phyloP scores from a whole-genome alignment of 495 filamentous ascomycete genomes.

The Hypoxylon fuscum region DNA sequence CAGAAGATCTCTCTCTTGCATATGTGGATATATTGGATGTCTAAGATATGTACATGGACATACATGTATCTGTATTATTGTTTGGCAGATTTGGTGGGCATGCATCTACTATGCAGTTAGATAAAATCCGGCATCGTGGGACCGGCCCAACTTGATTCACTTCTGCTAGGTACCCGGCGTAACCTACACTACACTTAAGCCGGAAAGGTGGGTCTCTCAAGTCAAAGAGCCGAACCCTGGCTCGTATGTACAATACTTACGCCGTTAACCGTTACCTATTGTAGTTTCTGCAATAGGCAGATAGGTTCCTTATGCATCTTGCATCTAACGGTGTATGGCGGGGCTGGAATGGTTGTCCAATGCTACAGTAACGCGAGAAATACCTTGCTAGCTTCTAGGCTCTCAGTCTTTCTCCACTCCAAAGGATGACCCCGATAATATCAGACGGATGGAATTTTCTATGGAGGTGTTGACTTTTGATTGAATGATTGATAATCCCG shows the following conservation, averaged over 20 bases:
- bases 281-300: too few species aligned
- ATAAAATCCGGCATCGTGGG: constrained; percentile 18
- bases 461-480: background rate
- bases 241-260: too few species aligned
- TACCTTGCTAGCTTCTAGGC: constrained; percentile 2
- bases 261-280: too few species aligned
- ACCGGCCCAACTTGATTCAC: constrained; percentile 2
- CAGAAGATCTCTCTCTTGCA: too few species aligned
- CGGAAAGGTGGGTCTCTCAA: background rate
- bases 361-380: constrained; percentile 22
- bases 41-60: too few species aligned
- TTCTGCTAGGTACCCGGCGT: too few species aligned
- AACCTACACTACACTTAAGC: background rate
- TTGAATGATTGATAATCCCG: constrained; percentile 28
- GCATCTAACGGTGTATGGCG: constrained; percentile 11
- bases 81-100: too few species aligned
- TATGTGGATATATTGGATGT: too few species aligned
- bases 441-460: background rate
- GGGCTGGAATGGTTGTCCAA: constrained; percentile 9
- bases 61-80: too few species aligned
- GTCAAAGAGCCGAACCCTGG: too few species aligned
- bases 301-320: too few species aligned
- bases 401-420: constrained; percentile 8
- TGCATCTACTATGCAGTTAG: too few species aligned
- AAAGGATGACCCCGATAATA: background rate